Evolutionary conservation across 2,329 filamentous ascomycete genomes (phyloP), one percentile per base, ranked within the genome.

Genomic region (Pestalotiopsis sp.): DNA sequence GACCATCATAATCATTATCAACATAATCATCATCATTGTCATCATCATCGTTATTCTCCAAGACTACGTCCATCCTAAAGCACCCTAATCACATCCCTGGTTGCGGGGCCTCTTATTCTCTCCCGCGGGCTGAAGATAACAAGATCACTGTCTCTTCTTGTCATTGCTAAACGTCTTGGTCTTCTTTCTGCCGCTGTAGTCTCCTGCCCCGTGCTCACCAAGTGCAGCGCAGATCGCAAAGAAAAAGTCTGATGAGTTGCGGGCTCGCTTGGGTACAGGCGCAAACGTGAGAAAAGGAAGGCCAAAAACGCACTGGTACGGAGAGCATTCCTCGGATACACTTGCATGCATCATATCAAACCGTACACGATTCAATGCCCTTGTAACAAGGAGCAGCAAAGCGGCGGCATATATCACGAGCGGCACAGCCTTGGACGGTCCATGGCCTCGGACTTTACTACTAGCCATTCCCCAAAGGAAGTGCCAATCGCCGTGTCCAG

Each of bases 381-480:
- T 36, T 36, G 31, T 62, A 62, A 36, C 59, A 62, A 39, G n/a
- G 23, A 27, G 23, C 58, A 45, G 25, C 25, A 20, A 36, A 7
- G 41, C 63, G 38, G 61, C 41, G n/a, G 39, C 36, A 66, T 66
- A 66, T 66, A 66, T 66, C 63, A 57, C 61, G 39, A 31, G n/a
- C 61, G 61, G 39, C 39, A 38, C 63, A 66, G 63, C 45, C 45
- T 45, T 59, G 27, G 58, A 56, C 20, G 65, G 65, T 63, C 58
- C 56, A 49, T 49, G 59, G 45, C 45, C 45, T 52, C 45, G 45
- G 45, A n/a, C 45, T 52, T 23, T 23, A 52, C 45, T 52, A 64
- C 41, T 11, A 14, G 52, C 65, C 59, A 67, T 69, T 59, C 68
- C 68, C 64, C 66, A 69, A 69, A 36, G 68, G 68, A 69, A 27